These are phyloP conservation scores for Ambrosia hybrid DNA, from an alignment of 140 eudicot species.

Conservation along the genomic window DNA sequence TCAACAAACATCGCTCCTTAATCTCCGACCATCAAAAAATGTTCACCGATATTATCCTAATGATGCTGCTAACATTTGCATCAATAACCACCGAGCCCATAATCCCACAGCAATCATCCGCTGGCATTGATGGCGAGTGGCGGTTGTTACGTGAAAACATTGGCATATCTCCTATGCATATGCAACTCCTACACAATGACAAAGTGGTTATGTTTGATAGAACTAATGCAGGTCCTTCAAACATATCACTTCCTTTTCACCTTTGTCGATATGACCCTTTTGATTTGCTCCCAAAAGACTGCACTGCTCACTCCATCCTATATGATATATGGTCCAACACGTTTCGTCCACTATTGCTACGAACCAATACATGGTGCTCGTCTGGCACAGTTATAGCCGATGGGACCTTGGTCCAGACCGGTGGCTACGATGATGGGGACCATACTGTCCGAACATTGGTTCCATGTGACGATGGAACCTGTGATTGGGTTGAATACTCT, in stretches of 20 bases:
- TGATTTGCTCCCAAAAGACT: constrained; percentile 44
- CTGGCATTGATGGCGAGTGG: constrained; percentile 43
- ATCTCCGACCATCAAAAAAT: constrained; percentile 19
- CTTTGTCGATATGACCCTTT: constrained; percentile 45
- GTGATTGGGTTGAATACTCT: constrained; percentile 71
- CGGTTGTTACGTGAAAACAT: constrained; percentile 40
- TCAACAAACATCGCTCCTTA: constrained; percentile 19
- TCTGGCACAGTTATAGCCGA: constrained; percentile 51
- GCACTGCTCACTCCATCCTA: constrained; percentile 52
- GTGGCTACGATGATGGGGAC: constrained; percentile 81
- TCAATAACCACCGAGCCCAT: constrained; percentile 24
- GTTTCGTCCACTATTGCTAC: constrained; percentile 40
- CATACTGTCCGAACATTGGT: constrained; percentile 47
- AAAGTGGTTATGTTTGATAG: constrained; percentile 59
- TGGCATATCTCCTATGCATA: constrained; percentile 60
- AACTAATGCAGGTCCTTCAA: constrained; percentile 52
- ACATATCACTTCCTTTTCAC: constrained; percentile 46
- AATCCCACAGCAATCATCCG: constrained; percentile 20
- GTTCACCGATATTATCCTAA: constrained; percentile 29
- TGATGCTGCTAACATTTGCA: constrained; percentile 21
- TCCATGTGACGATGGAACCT: constrained; percentile 44
- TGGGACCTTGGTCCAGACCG: constrained; percentile 66
- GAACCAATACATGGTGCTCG: constrained; percentile 66
- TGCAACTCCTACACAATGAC: constrained; percentile 59
- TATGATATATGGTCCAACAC: constrained; percentile 34